phyloP scores from a whole-genome alignment of 108 stramenopile genomes.

The Cyclostephanos tholiformis region DNA sequence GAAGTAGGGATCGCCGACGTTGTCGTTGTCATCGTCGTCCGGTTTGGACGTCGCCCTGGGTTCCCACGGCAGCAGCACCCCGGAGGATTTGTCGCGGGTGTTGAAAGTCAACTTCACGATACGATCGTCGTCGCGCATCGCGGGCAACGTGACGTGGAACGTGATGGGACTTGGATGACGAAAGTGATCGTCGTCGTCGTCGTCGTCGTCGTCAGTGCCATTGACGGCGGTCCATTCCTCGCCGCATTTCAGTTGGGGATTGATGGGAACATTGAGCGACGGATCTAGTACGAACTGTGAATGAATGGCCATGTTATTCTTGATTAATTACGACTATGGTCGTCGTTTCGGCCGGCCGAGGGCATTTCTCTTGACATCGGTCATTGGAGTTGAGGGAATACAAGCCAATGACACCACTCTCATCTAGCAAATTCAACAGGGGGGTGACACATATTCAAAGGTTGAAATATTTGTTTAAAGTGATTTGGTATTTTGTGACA shows the following conservation, averaged over 20 bases:
- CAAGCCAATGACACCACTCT: too few relatives aligned
- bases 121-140: not conserved
- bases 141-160: constrained; percentile 30
- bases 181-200: constrained; percentile 13
- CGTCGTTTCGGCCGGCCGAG: too few relatives aligned
- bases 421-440: too few relatives aligned
- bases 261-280: constrained; percentile 18
- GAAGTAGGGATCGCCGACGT: constrained; percentile 39
- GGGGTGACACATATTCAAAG: too few relatives aligned
- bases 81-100: constrained; percentile 25
- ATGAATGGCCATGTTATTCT: not conserved
- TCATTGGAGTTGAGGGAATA: too few relatives aligned
- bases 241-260: constrained; percentile 21
- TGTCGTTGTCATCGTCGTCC: constrained; percentile 14
- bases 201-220: not conserved
- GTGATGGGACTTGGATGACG: constrained; percentile 5
- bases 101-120: constrained; percentile 9
- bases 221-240: constrained; percentile 13
- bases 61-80: constrained; percentile 26
- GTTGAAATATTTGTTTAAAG: too few relatives aligned
- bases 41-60: not conserved
- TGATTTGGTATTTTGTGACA: too few relatives aligned
- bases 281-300: constrained; percentile 8
- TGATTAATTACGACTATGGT: too few relatives aligned
- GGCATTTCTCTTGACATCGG: too few relatives aligned